Base-by-base conservation (phyloP, 179 eudicot species). In the Kewa caespitosa region DNA sequence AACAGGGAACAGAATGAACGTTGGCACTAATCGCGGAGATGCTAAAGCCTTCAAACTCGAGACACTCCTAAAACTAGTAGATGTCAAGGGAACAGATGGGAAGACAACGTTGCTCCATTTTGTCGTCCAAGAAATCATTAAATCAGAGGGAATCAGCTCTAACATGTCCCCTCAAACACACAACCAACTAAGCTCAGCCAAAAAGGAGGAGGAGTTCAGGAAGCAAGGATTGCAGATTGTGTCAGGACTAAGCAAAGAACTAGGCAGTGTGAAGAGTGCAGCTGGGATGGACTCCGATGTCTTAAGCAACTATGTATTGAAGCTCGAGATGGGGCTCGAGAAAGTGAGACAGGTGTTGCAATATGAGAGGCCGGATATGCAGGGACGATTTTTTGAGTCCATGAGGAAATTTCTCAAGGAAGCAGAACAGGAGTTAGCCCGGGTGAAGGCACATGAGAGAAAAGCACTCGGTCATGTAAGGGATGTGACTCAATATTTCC, bases 1-100 rank as follows among this genome's bases (percentile, higher is more conserved):
- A 83, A 87, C 99, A 57, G 99, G 99, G 66, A 95, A 95, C 82
- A 86, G 99, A 73, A 95, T 95, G 99, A 95, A 95, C 61, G 97
- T 88, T 14, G 97, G 97, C 36, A 95, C 99, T 36, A 91, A 87
- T 60, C 90, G 97, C n/a, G 99, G 99, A 34, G 95, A 86, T 79
- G 97, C 97, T 32, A 90, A 78, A 73, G 92, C 99, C 34, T 95
- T 93, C 63, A 95, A 93, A 78, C 91, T 95, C 5, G 99, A 95
- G 42, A 93, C 99, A 15, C 86, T 95, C 38, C 82, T 95, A 36
- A 95, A 95, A 75, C 81, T 95, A 38, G 93, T 87, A 60, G 99
- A 95, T 66, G 77, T 95, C 69, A 95, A 93, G 77, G 97, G 95
- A 52, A 87, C 97, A 33, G 99, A 95, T 81, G 97, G 99, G 34